Conservation (phyloP, 176 grass and related monocot genomes). For the Hordeum vulgare region DNA sequence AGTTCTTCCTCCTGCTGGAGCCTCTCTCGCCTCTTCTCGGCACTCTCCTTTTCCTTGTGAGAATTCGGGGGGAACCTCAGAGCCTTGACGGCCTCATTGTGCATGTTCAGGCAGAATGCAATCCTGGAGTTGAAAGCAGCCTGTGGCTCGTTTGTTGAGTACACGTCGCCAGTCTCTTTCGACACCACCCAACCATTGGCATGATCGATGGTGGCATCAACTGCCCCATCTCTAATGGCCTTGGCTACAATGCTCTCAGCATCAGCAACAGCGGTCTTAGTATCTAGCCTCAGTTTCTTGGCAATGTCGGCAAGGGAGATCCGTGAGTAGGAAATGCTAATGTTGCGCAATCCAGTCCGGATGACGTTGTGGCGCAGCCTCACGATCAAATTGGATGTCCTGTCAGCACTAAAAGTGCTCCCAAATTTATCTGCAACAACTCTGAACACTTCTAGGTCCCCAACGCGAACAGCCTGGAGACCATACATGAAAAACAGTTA, state of each 20-base stretch:
- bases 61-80: slow-evolving; percentile 68
- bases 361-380: slow-evolving; percentile 81
- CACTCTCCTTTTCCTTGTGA: slow-evolving; percentile 73
- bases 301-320: slow-evolving; percentile 85
- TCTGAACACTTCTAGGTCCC: slow-evolving; percentile 75
- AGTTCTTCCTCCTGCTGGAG: slow-evolving; percentile 81
- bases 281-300: slow-evolving; percentile 67
- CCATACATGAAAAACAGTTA: slow-evolving; percentile 7
- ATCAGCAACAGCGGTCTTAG: slow-evolving; percentile 56
- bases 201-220: slow-evolving; percentile 83
- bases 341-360: slow-evolving; percentile 80
- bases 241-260: slow-evolving; percentile 84
- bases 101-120: slow-evolving; percentile 83
- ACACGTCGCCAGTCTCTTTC: too few relatives aligned
- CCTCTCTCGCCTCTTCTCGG: slow-evolving; percentile 65
- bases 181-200: slow-evolving; percentile 67
- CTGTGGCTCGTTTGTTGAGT: slow-evolving; percentile 63
- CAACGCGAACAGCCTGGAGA: slow-evolving; percentile 73
- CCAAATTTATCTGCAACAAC: slow-evolving; percentile 67
- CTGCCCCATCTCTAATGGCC: slow-evolving; percentile 72
- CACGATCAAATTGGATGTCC: slow-evolving; percentile 71
- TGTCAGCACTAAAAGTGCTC: slow-evolving; percentile 63
- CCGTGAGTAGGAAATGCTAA: slow-evolving; percentile 70
- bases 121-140: slow-evolving; percentile 60
- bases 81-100: slow-evolving; percentile 66